A percentile compares a stretch with the other conserved stretches of the same genome.
These are phyloP conservation scores for Pyricularia grisea DNA, from an alignment of 2,329 filamentous ascomycete species.

Conservation along the genomic window DNA sequence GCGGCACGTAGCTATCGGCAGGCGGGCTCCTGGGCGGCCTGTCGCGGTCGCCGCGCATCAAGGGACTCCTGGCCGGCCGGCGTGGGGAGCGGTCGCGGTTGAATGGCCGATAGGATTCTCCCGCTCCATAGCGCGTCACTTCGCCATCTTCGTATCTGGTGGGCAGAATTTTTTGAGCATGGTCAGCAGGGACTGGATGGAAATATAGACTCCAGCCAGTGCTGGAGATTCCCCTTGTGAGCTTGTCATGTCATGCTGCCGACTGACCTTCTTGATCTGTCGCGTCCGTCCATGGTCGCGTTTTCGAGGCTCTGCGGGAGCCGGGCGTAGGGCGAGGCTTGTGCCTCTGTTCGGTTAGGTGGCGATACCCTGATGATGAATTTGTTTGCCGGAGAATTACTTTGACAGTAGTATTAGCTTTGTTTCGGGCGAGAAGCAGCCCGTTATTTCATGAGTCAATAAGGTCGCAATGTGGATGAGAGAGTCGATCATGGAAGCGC, in stretches of 20 bases:
- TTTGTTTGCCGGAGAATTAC: not conserved
- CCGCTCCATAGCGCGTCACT: constrained; percentile 51
- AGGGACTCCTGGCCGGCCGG: constrained; percentile 18
- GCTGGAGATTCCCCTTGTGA: not conserved
- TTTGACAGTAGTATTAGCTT: not conserved
- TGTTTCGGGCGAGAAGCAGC: not conserved
- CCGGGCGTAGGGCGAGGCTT: not conserved
- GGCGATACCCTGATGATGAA: not conserved
- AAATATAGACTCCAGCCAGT: not conserved
- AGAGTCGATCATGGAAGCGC: not conserved
- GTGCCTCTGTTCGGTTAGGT: not conserved
- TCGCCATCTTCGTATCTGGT: constrained; percentile 51
- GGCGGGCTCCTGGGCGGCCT: constrained; percentile 23
- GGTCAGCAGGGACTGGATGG: not conserved
- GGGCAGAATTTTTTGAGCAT: not conserved
- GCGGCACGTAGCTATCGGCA: constrained; percentile 31
- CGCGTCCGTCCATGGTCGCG: constrained; percentile 1
- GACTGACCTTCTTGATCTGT: constrained; percentile 6
- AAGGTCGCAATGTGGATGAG: not conserved
- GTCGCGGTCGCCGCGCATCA: constrained; percentile 15
- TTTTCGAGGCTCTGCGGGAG: not conserved
- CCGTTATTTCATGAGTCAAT: not conserved
- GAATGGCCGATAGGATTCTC: constrained; percentile 51
- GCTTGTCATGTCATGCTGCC: not conserved
- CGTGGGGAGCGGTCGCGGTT: constrained; percentile 35